A percentile compares a stretch with the other conserved stretches of the same genome.
phyloP scores from a whole-genome alignment of 257 asterid genomes.

The Gentiana straminea region DNA sequence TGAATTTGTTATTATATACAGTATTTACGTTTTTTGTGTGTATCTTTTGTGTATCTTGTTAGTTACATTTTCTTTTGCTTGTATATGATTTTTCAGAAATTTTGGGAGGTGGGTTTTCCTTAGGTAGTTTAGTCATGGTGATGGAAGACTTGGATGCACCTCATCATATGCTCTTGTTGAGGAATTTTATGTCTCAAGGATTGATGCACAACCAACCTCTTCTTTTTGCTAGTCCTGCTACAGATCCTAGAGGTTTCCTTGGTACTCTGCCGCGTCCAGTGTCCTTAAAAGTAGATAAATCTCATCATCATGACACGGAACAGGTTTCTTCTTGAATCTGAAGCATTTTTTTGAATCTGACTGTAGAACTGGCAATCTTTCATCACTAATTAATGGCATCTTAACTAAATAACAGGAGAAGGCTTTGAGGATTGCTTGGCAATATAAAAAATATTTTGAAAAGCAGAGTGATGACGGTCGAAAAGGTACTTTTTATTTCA shows the following conservation, averaged over 20 bases:
- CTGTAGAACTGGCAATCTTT: too few species aligned
- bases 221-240: constrained; percentile 80
- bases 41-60: too few species aligned
- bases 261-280: constrained; percentile 76
- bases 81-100: constrained; percentile 37
- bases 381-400: too few species aligned
- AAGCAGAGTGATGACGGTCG: constrained; percentile 55
- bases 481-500: constrained; percentile 33
- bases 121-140: constrained; percentile 84
- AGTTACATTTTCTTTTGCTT: too few species aligned
- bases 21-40: too few species aligned
- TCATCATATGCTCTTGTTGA: constrained; percentile 90
- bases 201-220: constrained; percentile 77
- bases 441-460: constrained; percentile 78
- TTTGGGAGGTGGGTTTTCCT: constrained; percentile 81
- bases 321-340: constrained; percentile 39
- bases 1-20: not conserved
- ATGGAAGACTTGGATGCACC: constrained; percentile 98
- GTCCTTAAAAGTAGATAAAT: constrained; percentile 61
- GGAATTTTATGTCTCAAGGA: constrained; percentile 98
- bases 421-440: constrained; percentile 97
- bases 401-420: constrained; percentile 39
- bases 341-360: not conserved
- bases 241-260: constrained; percentile 84
- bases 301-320: constrained; percentile 44